Evolutionary conservation across 257 asterid genomes (phyloP).

Genomic region (Salvia splendens): DNA sequence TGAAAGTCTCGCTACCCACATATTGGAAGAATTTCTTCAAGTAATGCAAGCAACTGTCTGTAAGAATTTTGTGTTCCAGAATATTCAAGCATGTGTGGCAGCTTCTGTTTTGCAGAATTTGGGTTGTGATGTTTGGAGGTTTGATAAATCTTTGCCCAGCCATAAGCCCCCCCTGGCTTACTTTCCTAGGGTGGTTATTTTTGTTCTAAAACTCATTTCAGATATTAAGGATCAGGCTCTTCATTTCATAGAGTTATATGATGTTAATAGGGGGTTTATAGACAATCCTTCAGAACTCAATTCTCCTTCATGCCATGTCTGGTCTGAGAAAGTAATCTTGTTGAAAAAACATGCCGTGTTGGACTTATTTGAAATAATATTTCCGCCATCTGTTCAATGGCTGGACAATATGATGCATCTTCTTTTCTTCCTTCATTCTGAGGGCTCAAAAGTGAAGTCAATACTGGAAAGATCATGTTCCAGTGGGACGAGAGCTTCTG

Average conservation of each 20-base stretch:
- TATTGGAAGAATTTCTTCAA: conserved; percentile 81
- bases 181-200: conserved; percentile 75
- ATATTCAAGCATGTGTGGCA: conserved; percentile 65
- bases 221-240: conserved; percentile 59
- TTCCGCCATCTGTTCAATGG: conserved; percentile 74
- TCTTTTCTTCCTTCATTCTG: conserved; percentile 68
- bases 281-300: conserved; percentile 35
- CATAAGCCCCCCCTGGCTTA: conserved; percentile 71
- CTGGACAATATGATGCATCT: conserved; percentile 77
- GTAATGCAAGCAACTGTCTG: conserved; percentile 57
- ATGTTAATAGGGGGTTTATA: conserved; percentile 31
- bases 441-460: conserved; percentile 79
- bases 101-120: conserved; percentile 68
- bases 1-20: conserved; percentile 64
- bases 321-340: conserved; percentile 42
- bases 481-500: conserved; percentile 62
- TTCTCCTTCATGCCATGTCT: conserved; percentile 58
- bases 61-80: conserved; percentile 55
- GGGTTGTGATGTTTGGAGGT: conserved; percentile 67
- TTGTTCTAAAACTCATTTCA: conserved; percentile 62
- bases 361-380: conserved; percentile 66
- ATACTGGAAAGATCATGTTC: conserved; percentile 70
- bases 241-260: conserved; percentile 50
- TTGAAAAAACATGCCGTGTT: conserved; percentile 59
- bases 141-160: conserved; percentile 47